A percentile compares a stretch with the other conserved stretches of the same genome.
phyloP scores from a whole-genome alignment of 2,329 filamentous ascomycete genomes.

The Cordyceps pruinosa region DNA sequence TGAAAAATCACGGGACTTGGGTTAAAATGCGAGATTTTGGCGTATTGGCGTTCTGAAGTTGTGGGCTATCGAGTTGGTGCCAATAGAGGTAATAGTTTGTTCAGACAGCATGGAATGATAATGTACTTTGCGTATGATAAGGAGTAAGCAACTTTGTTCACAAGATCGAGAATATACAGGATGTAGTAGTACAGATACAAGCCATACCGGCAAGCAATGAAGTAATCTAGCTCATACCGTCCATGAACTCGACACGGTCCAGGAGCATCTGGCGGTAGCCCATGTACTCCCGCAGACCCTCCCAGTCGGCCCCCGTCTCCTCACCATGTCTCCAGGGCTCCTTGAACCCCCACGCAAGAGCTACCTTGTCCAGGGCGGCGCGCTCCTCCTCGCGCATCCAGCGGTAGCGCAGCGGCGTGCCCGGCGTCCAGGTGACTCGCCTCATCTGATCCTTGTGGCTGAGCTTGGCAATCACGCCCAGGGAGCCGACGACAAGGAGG shows the following conservation, averaged over 20 bases:
- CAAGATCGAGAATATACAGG: constrained; percentile 5
- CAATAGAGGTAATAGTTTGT: no score
- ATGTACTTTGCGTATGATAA: not conserved
- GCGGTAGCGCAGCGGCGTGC: constrained; percentile 70
- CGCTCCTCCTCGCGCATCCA: constrained; percentile 90
- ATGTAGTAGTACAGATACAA: constrained; percentile 9
- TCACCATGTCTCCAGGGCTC: constrained; percentile 74
- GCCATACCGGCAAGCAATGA: not conserved
- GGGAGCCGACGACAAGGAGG: constrained; percentile 68
- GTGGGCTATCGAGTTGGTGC: no score
- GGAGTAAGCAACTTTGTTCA: not conserved
- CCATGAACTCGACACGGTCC: constrained; percentile 84
- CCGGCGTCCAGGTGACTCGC: constrained; percentile 81
- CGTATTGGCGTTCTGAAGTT: not conserved
- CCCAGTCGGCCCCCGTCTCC: constrained; percentile 88
- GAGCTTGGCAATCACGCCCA: constrained; percentile 77
- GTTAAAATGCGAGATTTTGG: not conserved
- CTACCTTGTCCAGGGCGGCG: constrained; percentile 77
- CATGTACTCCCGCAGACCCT: constrained; percentile 74
- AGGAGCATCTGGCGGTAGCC: constrained; percentile 81
- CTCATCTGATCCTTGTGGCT: constrained; percentile 94
- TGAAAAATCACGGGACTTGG: not conserved
- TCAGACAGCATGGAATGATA: not conserved
- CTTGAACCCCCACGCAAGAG: constrained; percentile 85
- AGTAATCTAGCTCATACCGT: constrained; percentile 60